A percentile compares a stretch with the other conserved stretches of the same genome.
These are phyloP conservation scores for Diaporthe capsici DNA, from an alignment of 2,329 filamentous ascomycete species.

Conservation along the genomic window DNA sequence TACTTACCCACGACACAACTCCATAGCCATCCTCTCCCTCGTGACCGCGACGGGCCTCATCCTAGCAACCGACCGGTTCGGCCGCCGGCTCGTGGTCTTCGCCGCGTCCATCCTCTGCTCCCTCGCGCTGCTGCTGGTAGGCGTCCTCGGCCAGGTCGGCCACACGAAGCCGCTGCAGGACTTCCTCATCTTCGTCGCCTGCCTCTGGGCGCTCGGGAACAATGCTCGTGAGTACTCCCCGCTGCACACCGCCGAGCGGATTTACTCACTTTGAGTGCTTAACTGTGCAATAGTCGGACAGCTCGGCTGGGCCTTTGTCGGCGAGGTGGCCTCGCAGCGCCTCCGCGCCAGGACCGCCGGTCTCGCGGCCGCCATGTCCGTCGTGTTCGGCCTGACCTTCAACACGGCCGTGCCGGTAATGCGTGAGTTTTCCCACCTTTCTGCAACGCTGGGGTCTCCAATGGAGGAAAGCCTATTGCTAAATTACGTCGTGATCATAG, in stretches of 20 bases:
- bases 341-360: conserved; percentile 45
- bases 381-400: conserved; percentile 45
- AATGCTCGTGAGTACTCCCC: conserved; percentile 32
- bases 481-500: not conserved
- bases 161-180: conserved; percentile 39
- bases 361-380: conserved; percentile 43
- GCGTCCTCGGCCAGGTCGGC: conserved; percentile 39
- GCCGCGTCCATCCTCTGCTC: conserved; percentile 38
- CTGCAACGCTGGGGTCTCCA: too few relatives aligned
- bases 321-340: conserved; percentile 45
- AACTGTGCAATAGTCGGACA: conserved; percentile 34
- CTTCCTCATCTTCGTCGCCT: conserved; percentile 44
- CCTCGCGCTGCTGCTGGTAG: conserved; percentile 39
- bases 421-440: conserved; percentile 21
- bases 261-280: too few relatives aligned
- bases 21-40: conserved; percentile 40
- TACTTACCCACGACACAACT: not conserved
- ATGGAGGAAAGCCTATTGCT: too few relatives aligned
- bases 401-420: conserved; percentile 45
- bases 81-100: conserved; percentile 42
- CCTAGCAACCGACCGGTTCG: conserved; percentile 38
- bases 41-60: conserved; percentile 40
- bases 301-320: conserved; percentile 45
- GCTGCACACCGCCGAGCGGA: not conserved
- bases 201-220: conserved; percentile 44